Base-by-base conservation (phyloP, 441 rosid genomes). In the Croton laevigatus region DNA sequence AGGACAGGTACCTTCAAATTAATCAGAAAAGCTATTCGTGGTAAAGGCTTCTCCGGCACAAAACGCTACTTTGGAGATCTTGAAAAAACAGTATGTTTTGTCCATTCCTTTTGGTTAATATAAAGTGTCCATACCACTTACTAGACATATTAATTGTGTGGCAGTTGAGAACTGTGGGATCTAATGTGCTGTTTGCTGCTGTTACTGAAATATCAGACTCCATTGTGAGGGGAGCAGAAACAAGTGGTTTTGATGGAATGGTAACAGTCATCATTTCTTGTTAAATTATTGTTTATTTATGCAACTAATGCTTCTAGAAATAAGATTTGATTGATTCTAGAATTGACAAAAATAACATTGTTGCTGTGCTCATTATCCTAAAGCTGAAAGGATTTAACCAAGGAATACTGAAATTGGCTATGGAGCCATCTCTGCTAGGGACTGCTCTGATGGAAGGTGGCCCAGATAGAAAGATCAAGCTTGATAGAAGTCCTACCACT, bases 191-290 rank as follows among this genome's bases (percentile, higher is more conserved):
- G 40, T 92, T 90, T 78, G 97, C 83, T 66, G 92, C 93, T 57
- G 88, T 91, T 74, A 90, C 98, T 79, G 97, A 94, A 87, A 77
- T 94, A 83, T 89, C 99, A 64, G 98, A 94, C 84, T 87, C 94
- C 65, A 81, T 94, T 73, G 83, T 94, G 66, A 89, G 78, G 79
- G 97, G 97, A 76, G 98, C 99, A 64, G 98, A 94, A 81, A 81
- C 90, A 78, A 89, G 83, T 69, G 99, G 99, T 81, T 89, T 94
- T 80, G 88, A 94, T 86, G 99, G 98, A 81, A 80, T 94, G 97
- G 97, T 94, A 86, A 70, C 51, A 62, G 53, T 72, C 71, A 64
- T 76, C 59, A 11, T 75, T 64, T 49, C 63, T 16, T 64, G 61
- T 16, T 69, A n/a, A 64, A 61, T 22, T 45, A 36, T 22, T 59